Percentiles rank a stretch among this genome's conserved stretches.
Evolutionary conservation across 2,329 filamentous ascomycete genomes (phyloP).

Genomic region (Microdochium trichocladiopsis): DNA sequence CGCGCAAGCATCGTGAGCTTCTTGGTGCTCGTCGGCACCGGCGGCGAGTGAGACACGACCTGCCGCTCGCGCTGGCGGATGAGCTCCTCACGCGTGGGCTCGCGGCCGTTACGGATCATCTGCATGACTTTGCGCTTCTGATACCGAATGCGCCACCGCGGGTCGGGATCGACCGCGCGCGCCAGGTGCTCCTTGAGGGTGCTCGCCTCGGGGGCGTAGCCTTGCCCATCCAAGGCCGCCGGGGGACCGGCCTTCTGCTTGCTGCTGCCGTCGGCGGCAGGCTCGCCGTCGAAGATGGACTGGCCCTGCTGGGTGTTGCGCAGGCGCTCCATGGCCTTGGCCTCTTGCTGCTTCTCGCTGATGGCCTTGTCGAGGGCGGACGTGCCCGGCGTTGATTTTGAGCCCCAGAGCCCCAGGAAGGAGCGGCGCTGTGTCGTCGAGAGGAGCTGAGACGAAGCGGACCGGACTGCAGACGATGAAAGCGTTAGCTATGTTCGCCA

Average conservation of each 20-base stretch:
- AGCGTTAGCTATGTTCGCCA: constrained; percentile 1
- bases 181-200: constrained; percentile 45
- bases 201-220: constrained; percentile 26
- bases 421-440: constrained; percentile 28
- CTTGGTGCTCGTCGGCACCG: constrained; percentile 81
- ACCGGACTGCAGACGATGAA: constrained; percentile 3
- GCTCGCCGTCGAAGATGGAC: constrained; percentile 57
- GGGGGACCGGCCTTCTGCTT: neutral
- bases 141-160: constrained; percentile 63
- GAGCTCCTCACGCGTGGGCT: constrained; percentile 57
- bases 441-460: constrained; percentile 14
- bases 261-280: constrained; percentile 27
- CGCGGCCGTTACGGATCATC: constrained; percentile 60
- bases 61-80: constrained; percentile 59
- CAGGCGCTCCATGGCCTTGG: constrained; percentile 33
- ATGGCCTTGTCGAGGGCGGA: constrained; percentile 19
- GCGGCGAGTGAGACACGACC: constrained; percentile 53
- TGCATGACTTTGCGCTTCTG: constrained; percentile 79
- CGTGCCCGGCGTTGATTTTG: constrained; percentile 9
- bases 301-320: constrained; percentile 38
- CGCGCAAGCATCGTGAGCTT: constrained; percentile 81
- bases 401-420: constrained; percentile 33
- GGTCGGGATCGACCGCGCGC: constrained; percentile 67
- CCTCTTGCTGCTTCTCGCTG: constrained; percentile 29
- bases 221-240: neutral